A percentile compares a stretch with the other conserved stretches of the same genome.
phyloP scores from a whole-genome alignment of 306 rosid species.

The Potentilla sterilis region DNA sequence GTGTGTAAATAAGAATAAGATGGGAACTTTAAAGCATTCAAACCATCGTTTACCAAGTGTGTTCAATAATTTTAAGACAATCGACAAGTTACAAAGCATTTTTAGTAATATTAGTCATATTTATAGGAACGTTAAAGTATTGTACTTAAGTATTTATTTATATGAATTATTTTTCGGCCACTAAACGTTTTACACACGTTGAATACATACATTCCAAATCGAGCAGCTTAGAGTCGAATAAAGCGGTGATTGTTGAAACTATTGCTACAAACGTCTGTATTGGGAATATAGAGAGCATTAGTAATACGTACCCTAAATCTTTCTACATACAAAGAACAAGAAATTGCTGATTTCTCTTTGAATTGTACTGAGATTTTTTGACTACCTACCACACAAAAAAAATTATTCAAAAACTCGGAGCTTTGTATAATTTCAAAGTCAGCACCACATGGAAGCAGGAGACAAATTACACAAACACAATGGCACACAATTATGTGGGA shows the following conservation, averaged over 20 bases:
- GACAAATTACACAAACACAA: neutral
- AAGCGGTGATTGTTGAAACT: slow-evolving; percentile 9
- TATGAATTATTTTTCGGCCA: no score
- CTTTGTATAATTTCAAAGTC: slow-evolving; percentile 2
- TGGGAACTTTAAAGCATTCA: neutral
- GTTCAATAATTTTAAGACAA: neutral
- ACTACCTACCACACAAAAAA: neutral
- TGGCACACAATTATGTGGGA: neutral
- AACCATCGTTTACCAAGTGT: neutral
- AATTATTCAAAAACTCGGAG: neutral
- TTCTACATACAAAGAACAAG: neutral
- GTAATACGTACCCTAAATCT: neutral
- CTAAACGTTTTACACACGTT: neutral
- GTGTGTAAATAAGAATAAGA: neutral
- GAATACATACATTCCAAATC: neutral
- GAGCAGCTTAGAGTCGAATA: neutral
- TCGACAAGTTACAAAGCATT: neutral
- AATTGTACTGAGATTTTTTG: neutral
- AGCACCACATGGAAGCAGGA: slow-evolving; percentile 1
- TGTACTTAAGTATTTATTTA: no score
- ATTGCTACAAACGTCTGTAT: neutral
- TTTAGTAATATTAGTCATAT: no score
- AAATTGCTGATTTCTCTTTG: neutral
- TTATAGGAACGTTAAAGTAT: no score
- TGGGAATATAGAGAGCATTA: neutral